A percentile compares a stretch with the other conserved stretches of the same genome.
These are phyloP conservation scores for Phoma sp. DNA, from an alignment of 2,329 filamentous ascomycete species.

Conservation along the genomic window DNA sequence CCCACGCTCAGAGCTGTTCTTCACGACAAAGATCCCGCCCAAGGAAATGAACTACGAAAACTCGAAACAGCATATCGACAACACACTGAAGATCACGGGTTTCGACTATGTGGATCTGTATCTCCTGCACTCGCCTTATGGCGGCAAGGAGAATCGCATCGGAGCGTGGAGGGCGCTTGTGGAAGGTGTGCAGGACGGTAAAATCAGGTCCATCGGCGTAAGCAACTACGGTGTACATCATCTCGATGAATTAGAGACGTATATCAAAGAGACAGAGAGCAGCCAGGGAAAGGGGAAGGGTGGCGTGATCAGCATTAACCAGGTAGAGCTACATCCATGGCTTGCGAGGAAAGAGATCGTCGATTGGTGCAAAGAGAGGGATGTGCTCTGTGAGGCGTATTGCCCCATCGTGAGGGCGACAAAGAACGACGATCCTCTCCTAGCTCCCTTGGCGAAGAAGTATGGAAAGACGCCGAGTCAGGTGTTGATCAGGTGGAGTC, in stretches of 20 bases:
- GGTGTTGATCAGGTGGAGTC: conserved; percentile 66
- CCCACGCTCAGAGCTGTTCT: conserved; percentile 66
- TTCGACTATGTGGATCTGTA: conserved; percentile 73
- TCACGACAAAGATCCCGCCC: conserved; percentile 73
- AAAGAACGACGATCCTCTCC: conserved; percentile 59
- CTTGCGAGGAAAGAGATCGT: conserved; percentile 79
- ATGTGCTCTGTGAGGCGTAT: conserved; percentile 57
- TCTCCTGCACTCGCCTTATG: conserved; percentile 61
- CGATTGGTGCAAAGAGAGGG: conserved; percentile 71
- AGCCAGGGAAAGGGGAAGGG: conserved; percentile 67
- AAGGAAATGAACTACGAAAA: conserved; percentile 66
- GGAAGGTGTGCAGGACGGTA: conserved; percentile 59
- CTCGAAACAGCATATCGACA: conserved; percentile 65
- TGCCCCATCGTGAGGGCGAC: conserved; percentile 53
- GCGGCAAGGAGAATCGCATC: conserved; percentile 56
- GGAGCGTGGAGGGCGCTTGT: conserved; percentile 63
- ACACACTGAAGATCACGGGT: conserved; percentile 59
- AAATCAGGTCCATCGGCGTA: conserved; percentile 61
- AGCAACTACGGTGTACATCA: conserved; percentile 64
- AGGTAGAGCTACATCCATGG: conserved; percentile 88
- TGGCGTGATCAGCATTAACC: conserved; percentile 80
- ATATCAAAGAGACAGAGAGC: conserved; percentile 67
- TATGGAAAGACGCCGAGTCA: conserved; percentile 65
- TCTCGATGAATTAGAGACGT: conserved; percentile 60
- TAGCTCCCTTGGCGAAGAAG: conserved; percentile 61